Evolutionary conservation across 129 eudicot species (phyloP).

Genomic region (Oenanthe sinensis): DNA sequence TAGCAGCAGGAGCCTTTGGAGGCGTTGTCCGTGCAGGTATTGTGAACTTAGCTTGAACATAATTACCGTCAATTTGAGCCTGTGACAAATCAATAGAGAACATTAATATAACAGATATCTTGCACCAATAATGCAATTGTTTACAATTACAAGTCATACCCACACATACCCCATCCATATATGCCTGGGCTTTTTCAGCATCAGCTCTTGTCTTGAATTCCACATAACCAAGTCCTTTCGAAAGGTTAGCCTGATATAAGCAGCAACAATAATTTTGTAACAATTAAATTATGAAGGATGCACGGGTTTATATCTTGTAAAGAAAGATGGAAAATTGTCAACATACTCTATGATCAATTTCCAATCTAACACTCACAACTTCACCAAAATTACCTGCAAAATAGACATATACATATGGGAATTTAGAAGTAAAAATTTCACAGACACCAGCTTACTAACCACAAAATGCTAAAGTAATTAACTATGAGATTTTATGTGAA

Average conservation of each 20-base stretch:
- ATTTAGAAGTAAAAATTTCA: neutral
- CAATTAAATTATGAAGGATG: neutral
- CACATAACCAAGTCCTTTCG: conserved; percentile 30
- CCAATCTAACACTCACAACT: conserved; percentile 23
- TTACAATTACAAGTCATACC: neutral
- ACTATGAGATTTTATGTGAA: neutral
- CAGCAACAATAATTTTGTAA: neutral
- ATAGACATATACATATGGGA: neutral
- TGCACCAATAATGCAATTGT: neutral
- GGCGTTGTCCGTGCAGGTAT: conserved; percentile 77
- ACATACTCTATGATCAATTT: conserved; percentile 21
- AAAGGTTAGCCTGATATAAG: conserved; percentile 14
- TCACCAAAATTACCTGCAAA: conserved; percentile 27
- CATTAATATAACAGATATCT: conserved; percentile 5
- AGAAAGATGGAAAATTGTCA: neutral
- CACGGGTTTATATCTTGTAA: too few relatives aligned
- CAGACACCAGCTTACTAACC: neutral
- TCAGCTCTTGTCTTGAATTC: conserved; percentile 33
- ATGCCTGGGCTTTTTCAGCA: conserved; percentile 28
- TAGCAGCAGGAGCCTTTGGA: conserved; percentile 53
- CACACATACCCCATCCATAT: conserved; percentile 77
- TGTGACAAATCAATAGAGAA: conserved; percentile 21
- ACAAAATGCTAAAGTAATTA: neutral
- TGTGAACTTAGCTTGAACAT: conserved; percentile 77
- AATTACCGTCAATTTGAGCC: conserved; percentile 88